These are phyloP conservation scores for Pascua guehoae DNA, from an alignment of 1,284 basidiomycete genomes.

Conservation along the genomic window DNA sequence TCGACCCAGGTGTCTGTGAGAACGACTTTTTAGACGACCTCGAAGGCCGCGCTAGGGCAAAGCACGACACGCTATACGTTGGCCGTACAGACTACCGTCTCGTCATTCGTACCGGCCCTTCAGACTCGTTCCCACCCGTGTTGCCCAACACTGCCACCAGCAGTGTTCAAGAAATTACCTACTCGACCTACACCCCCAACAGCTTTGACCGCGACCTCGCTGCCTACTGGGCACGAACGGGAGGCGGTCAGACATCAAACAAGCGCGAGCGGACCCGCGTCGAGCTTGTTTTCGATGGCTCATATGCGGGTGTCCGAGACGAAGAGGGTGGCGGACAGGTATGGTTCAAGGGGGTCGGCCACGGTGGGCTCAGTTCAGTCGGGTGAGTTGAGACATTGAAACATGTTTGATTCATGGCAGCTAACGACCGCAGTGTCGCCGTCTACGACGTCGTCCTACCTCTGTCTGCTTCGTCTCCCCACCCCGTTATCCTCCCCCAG, in stretches of 20 bases:
- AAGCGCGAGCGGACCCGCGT: slow-evolving; percentile 35
- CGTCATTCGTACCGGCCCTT: slow-evolving; percentile 29
- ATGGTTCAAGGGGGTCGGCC: slow-evolving; percentile 38
- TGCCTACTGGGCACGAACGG: slow-evolving; percentile 41
- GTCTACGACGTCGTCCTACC: slow-evolving; percentile 49
- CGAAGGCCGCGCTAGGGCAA: slow-evolving; percentile 28
- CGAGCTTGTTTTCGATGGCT: slow-evolving; percentile 45
- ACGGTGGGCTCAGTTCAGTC: slow-evolving; percentile 16
- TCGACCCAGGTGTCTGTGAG: slow-evolving; percentile 28
- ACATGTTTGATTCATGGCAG: background rate
- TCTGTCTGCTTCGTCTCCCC: slow-evolving; percentile 26
- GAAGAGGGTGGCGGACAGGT: slow-evolving; percentile 26
- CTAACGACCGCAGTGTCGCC: slow-evolving; percentile 31
- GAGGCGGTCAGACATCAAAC: slow-evolving; percentile 17
- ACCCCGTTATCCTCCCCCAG: slow-evolving; percentile 49
- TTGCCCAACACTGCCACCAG: slow-evolving; percentile 1
- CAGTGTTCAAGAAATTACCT: slow-evolving; percentile 38
- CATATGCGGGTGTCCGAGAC: slow-evolving; percentile 41
- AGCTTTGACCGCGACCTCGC: slow-evolving; percentile 44
- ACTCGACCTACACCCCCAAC: slow-evolving; percentile 48
- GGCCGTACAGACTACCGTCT: slow-evolving; percentile 46
- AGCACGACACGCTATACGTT: slow-evolving; percentile 37
- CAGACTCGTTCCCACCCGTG: slow-evolving; percentile 4
- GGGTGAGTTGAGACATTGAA: slow-evolving; percentile 27
- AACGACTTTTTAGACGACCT: slow-evolving; percentile 40